phyloP scores from a whole-genome alignment of 805 yeast species.

The Saccharomycopsis schoenii region DNA sequence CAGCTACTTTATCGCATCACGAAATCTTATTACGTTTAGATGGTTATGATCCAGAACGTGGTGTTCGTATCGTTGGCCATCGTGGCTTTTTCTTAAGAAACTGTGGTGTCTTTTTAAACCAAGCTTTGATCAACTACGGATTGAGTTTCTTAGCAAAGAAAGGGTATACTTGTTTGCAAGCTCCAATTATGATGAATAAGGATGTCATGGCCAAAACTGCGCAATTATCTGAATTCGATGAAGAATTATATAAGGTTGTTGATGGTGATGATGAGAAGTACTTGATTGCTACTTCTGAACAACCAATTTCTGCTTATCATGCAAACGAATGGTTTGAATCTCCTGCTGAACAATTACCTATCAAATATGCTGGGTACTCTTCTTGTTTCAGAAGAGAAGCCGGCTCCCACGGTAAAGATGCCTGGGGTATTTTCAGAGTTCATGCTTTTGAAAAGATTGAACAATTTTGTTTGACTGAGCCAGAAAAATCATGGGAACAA shows the following conservation, averaged over 20 bases:
- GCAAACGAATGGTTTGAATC: conserved; percentile 97
- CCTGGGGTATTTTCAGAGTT: conserved; percentile 99
- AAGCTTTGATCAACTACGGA: conserved; percentile 96
- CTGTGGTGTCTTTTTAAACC: conserved; percentile 94
- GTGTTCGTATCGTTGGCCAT: conserved; percentile 95
- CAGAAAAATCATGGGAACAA: conserved; percentile 96
- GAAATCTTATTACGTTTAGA: conserved; percentile 89
- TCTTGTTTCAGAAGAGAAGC: conserved; percentile 99
- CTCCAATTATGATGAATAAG: conserved; percentile 99
- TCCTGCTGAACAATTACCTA: conserved; percentile 93
- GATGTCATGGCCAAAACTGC: conserved; percentile 99
- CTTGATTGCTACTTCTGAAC: conserved; percentile 96
- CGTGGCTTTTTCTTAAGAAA: conserved; percentile 95
- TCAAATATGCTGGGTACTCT: conserved; percentile 95
- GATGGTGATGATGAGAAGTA: conserved; percentile 98
- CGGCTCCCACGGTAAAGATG: conserved; percentile 98
- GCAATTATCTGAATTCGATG: conserved; percentile 95
- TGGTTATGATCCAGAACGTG: conserved; percentile 98
- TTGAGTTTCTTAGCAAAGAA: conserved; percentile 68
- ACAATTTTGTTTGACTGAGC: conserved; percentile 92
- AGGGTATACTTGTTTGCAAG: conserved; percentile 85
- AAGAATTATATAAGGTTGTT: conserved; percentile 91
- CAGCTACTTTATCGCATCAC: conserved; percentile 84
- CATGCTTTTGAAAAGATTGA: conserved; percentile 98
- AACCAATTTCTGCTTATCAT: conserved; percentile 97